Base-by-base conservation (phyloP, 495 filamentous ascomycete genomes). In the Penicillium silybi region DNA sequence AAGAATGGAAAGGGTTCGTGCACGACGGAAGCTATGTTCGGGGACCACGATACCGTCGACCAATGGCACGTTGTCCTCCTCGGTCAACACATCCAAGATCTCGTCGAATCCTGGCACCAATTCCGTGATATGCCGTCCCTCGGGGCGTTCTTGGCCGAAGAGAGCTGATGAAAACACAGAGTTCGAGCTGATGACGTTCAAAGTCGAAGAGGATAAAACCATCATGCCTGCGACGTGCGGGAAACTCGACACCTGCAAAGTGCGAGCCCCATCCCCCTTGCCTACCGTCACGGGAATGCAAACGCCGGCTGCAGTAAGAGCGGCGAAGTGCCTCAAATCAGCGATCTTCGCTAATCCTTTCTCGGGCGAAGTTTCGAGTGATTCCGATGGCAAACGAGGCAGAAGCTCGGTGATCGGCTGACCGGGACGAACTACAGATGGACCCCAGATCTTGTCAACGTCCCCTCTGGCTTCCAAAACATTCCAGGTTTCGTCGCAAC, bases 191-290 rank as follows among this genome's bases (percentile, higher is more conserved):
- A 86, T 87, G 59, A 98, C 90, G 19, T 79, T 78, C 44, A 97
- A 73, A 1, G 79, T 85, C 9, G 85, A 67, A 1, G 95, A 84
- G 16, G 85, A 85, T 2, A 97, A 72, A 3, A 97, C 93, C 66
- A 98, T 84, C 61, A 98, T 96, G 29, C 93, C 93, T 40, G 93
- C 95, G 62, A 98, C 96, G 62, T 98, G 91, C 6, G 93, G 93
- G 46, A 96, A 96, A 62, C 90, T 95, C 10, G 90, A 95, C 22
- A 97, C 82, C 20, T 87, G 82, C 46, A 98, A 73, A 44, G 85
- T 84, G 7, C 77, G 72, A 41, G 77, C 66, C n/a, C 76, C 82
- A 37, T 82, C 79, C 13, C 86, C 74, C 44, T 93, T 79, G 6
- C 82, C 80, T 34, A 97, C 76, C 0, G 85, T 84, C 27, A 87